Percentiles rank a stretch among this genome's conserved stretches.
These are phyloP conservation scores for Aspergillus haitiensis DNA, from an alignment of 495 filamentous ascomycete genomes.

Conservation along the genomic window DNA sequence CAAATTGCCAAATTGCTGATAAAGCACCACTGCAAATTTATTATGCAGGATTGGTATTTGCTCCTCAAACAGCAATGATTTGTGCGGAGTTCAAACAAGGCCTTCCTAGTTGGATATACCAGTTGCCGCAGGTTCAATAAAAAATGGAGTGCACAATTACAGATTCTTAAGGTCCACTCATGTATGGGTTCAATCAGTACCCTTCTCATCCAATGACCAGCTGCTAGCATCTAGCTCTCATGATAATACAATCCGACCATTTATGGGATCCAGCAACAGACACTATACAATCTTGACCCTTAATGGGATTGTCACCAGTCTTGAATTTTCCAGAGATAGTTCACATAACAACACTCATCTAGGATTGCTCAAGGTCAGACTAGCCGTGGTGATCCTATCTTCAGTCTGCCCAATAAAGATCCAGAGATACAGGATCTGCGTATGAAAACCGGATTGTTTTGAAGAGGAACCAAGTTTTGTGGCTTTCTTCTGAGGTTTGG, in stretches of 20 bases:
- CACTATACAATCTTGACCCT: neutral
- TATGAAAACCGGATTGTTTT: too few relatives aligned
- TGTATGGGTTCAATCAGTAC: neutral
- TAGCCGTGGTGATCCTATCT: too few relatives aligned
- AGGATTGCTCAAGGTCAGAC: too few relatives aligned
- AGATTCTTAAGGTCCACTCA: constrained; percentile 6
- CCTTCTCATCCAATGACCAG: neutral
- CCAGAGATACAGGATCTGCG: too few relatives aligned
- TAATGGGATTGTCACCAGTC: neutral
- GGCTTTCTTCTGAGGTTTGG: too few relatives aligned
- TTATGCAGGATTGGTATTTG: constrained; percentile 4
- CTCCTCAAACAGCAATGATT: neutral
- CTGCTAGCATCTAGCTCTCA: neutral
- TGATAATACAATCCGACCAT: neutral
- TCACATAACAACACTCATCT: neutral
- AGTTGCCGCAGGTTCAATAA: constrained; percentile 3
- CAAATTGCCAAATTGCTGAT: neutral
- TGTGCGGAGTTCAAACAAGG: neutral
- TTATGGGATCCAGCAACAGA: neutral
- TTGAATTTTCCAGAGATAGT: constrained; percentile 1
- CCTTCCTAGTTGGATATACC: neutral
- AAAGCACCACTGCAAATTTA: constrained; percentile 9
- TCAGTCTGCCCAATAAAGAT: too few relatives aligned
- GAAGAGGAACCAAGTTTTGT: too few relatives aligned
- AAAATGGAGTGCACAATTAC: constrained; percentile 3